These are phyloP conservation scores for Pseudocercospora fuligena DNA, from an alignment of 2,329 filamentous ascomycete species.

Conservation along the genomic window DNA sequence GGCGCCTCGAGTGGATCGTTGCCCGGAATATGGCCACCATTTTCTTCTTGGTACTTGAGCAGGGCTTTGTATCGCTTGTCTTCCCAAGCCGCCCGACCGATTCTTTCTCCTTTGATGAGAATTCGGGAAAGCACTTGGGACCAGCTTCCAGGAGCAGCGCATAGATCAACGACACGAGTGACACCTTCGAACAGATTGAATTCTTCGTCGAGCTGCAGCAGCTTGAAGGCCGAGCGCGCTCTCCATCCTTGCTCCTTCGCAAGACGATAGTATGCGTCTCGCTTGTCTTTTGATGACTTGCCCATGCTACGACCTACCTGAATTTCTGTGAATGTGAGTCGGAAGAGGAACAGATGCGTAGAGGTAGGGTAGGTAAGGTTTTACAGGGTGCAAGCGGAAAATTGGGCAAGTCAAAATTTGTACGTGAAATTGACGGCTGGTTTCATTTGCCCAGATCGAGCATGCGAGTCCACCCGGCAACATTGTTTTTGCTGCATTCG, in stretches of 20 bases:
- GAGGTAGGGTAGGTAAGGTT: too few species aligned
- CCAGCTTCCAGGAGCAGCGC: slow-evolving; percentile 95
- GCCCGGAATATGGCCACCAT: background rate
- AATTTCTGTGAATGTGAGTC: background rate
- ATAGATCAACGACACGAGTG: slow-evolving; percentile 91
- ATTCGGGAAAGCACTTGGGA: slow-evolving; percentile 94
- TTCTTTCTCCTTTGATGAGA: slow-evolving; percentile 89
- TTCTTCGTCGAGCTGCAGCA: slow-evolving; percentile 93
- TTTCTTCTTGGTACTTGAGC: slow-evolving; percentile 24
- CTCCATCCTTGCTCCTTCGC: slow-evolving; percentile 99
- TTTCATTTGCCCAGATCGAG: background rate
- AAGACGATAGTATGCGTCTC: slow-evolving; percentile 95
- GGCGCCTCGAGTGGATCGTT: slow-evolving; percentile 4
- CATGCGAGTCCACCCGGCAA: too few species aligned
- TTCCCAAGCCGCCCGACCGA: slow-evolving; percentile 84
- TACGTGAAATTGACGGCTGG: background rate
- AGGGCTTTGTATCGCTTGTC: slow-evolving; percentile 70
- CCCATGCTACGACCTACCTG: slow-evolving; percentile 32
- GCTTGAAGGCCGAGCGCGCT: slow-evolving; percentile 93
- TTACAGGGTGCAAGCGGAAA: background rate
- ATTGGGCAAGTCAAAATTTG: background rate
- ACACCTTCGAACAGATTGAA: slow-evolving; percentile 93
- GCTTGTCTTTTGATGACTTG: slow-evolving; percentile 98
- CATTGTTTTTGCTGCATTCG: too few species aligned
- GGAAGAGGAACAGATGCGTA: background rate